Conservation (phyloP, 768 basidiomycete species). For the Leccinum longicurvipes region DNA sequence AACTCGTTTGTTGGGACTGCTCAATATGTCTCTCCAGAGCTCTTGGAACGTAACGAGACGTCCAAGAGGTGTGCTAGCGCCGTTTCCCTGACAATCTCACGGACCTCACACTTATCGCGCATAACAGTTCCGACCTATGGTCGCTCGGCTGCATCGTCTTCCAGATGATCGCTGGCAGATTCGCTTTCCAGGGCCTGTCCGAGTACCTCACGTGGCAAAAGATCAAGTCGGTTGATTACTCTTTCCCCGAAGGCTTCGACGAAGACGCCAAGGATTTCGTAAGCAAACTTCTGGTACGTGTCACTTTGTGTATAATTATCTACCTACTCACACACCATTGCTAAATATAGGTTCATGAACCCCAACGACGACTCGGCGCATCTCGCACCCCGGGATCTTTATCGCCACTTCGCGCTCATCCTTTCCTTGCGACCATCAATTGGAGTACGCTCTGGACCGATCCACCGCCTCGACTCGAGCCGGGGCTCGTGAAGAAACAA, state of each 20-base stretch:
- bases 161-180: constrained; percentile 88
- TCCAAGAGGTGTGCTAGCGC: constrained; percentile 60
- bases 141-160: constrained; percentile 91
- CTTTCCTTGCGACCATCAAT: constrained; percentile 55
- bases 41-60: constrained; percentile 70
- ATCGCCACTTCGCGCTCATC: constrained; percentile 52
- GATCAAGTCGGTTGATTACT: constrained; percentile 84
- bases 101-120: neutral
- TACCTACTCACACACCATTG: neutral
- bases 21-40: constrained; percentile 86
- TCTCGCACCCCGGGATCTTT: constrained; percentile 35
- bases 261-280: constrained; percentile 78
- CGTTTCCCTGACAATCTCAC: neutral
- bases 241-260: constrained; percentile 85
- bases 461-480: constrained; percentile 54
- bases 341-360: constrained; percentile 52
- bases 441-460: constrained; percentile 68
- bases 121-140: constrained; percentile 85
- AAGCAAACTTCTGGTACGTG: constrained; percentile 62
- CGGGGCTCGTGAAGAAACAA: constrained; percentile 52
- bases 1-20: constrained; percentile 87
- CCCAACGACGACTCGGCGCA: constrained; percentile 58
- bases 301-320: neutral
- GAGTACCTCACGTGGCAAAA: constrained; percentile 96
- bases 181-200: constrained; percentile 87